phyloP scores from a whole-genome alignment of 306 rosid genomes.

The Casuarina glauca region DNA sequence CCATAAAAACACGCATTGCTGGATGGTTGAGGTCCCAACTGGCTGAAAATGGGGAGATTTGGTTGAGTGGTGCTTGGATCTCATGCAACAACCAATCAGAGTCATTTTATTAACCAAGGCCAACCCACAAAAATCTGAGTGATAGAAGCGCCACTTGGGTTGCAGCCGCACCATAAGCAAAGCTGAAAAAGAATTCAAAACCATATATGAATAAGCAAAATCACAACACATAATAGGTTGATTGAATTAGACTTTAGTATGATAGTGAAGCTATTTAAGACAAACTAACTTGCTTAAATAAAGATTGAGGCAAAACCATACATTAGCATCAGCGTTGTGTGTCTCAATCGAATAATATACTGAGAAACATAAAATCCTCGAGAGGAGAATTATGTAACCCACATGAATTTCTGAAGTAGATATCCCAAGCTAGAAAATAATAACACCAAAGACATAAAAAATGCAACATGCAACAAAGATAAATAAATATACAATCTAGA shows the following conservation, averaged over 20 bases:
- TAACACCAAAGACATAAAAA: too few relatives aligned
- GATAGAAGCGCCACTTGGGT: slow-evolving; percentile 97
- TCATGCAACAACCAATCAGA: neutral
- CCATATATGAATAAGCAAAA: slow-evolving; percentile 22
- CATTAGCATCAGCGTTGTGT: slow-evolving; percentile 11
- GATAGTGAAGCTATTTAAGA: slow-evolving; percentile 9
- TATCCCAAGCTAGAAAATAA: too few relatives aligned
- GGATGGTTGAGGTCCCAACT: neutral
- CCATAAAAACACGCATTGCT: neutral
- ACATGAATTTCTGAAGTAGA: too few relatives aligned
- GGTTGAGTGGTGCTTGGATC: neutral
- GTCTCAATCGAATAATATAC: too few relatives aligned
- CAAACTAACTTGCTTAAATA: neutral
- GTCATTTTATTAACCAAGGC: slow-evolving; percentile 69
- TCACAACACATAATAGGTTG: slow-evolving; percentile 4
- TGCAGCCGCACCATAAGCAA: slow-evolving; percentile 98
- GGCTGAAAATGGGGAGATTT: neutral
- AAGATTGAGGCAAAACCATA: neutral
- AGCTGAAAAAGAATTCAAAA: slow-evolving; percentile 53
- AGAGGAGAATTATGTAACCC: too few relatives aligned
- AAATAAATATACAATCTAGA: too few relatives aligned
- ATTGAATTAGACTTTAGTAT: slow-evolving; percentile 10
- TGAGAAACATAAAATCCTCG: too few relatives aligned
- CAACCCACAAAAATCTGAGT: slow-evolving; percentile 92
- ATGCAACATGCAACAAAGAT: too few relatives aligned